Conservation (phyloP, 306 rosid species). For the Luffa aegyptiaca region DNA sequence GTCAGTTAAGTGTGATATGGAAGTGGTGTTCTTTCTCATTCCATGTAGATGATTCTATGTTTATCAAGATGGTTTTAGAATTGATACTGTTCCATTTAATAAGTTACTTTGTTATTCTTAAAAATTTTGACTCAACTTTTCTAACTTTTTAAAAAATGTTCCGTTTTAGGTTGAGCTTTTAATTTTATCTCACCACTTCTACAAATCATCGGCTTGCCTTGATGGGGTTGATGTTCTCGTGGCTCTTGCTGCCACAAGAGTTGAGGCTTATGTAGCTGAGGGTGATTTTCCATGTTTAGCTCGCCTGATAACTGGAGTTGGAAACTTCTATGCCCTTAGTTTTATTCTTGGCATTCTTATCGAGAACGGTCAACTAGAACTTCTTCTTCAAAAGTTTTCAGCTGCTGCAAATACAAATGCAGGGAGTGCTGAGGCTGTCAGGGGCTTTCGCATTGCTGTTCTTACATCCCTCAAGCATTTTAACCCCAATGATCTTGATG, state of each 20-base stretch:
- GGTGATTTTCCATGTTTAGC: constrained; percentile 96
- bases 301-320: constrained; percentile 95
- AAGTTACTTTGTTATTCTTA: background rate
- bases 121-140: constrained; percentile 14
- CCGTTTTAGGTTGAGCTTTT: constrained; percentile 92
- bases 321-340: constrained; percentile 81
- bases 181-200: constrained; percentile 91
- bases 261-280: constrained; percentile 86
- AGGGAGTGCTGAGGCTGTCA: constrained; percentile 77
- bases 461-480: constrained; percentile 96
- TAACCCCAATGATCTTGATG: constrained; percentile 85
- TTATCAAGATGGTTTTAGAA: background rate
- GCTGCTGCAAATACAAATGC: constrained; percentile 76
- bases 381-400: constrained; percentile 92
- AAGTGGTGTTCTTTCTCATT: background rate
- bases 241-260: constrained; percentile 96
- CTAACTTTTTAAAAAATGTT: constrained; percentile 2
- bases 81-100: background rate
- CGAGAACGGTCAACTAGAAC: constrained; percentile 92
- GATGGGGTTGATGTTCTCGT: constrained; percentile 99
- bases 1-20: background rate
- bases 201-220: constrained; percentile 94
- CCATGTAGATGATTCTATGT: background rate
- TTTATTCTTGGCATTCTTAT: constrained; percentile 95
- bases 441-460: constrained; percentile 96